Conservation (phyloP, 2,329 filamentous ascomycete species). For the Trichoderma aggressivum region DNA sequence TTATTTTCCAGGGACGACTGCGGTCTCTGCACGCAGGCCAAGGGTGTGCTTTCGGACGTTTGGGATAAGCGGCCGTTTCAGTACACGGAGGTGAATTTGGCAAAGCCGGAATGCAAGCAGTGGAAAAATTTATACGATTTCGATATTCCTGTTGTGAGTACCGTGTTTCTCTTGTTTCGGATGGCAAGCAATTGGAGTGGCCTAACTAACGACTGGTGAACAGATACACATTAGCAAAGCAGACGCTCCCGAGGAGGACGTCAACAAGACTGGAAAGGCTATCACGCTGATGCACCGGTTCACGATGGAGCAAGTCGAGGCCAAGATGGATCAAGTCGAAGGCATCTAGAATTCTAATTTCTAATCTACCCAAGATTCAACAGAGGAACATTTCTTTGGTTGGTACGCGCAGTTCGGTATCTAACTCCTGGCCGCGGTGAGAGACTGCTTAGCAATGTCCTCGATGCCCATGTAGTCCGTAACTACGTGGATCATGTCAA, state of each 20-base stretch:
- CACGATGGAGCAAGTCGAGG: conserved; percentile 61
- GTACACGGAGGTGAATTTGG: conserved; percentile 68
- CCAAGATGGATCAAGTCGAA: conserved; percentile 63
- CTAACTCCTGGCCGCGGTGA: conserved; percentile 45
- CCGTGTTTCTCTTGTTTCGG: no score
- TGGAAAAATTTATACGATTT: conserved; percentile 78
- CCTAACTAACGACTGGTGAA: not conserved
- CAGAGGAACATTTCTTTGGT: not conserved
- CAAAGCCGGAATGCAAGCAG: conserved; percentile 56
- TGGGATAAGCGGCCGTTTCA: conserved; percentile 64
- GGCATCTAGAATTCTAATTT: conserved; percentile 20
- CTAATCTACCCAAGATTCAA: not conserved
- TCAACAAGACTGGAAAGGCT: conserved; percentile 55
- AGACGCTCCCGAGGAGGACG: conserved; percentile 47
- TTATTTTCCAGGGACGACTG: conserved; percentile 72
- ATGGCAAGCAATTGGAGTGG: not conserved
- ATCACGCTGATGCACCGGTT: conserved; percentile 78
- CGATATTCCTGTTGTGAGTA: conserved; percentile 72
- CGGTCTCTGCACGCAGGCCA: conserved; percentile 66
- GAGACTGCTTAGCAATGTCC: conserved; percentile 40
- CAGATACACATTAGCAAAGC: conserved; percentile 63
- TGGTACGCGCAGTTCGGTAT: not conserved
- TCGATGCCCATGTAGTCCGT: conserved; percentile 54
- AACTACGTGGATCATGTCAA: conserved; percentile 59
- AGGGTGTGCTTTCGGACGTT: conserved; percentile 63